Base-by-base conservation (phyloP, 108 stramenopile genomes). In the Stephanodiscus triporus region DNA sequence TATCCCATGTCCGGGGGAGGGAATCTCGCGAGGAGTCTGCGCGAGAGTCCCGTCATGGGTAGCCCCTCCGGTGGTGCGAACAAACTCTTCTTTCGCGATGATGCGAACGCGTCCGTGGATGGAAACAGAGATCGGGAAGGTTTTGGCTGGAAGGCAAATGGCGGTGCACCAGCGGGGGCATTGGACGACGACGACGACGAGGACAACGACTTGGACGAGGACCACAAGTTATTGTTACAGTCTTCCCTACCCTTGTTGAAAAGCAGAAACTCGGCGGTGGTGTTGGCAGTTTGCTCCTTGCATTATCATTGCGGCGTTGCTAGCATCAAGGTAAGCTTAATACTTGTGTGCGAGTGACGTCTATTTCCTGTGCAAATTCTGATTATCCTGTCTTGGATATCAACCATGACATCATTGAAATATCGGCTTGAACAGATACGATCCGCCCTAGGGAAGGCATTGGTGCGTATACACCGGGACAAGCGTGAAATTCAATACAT, bases 401-500 rank as follows among this genome's bases (percentile, higher is more conserved):
- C n/a, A 17, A 34, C 14, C 17, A 36, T 37, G 9, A 36, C 27
- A 37, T 59, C 0, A 27, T 59, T 59, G 56, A 32, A n/a, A 32
- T 37, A 9, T 36, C 55, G 47, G 47, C n/a, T 66, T 43, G 4
- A 11, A 23, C 49, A 77, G 54, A 80, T 43, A 43, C 27, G 93
- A 72, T 80, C 89, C 16, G 84, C 91, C 67, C 82, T 99, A 30
- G 99, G 96, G 36, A 95, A 95, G 69, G 95, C 98, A 11, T 82
- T 99, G 63, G 97, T 98, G 10, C 89, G 99, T 23, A 97, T 98
- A 81, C 88, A 97, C 77, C 91, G 96, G 14, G 94, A 90, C 66
- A 78, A 85, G 40, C 85, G 98, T 45, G 99, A 99, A 83, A 95
- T 99, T 70, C 97, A 97, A 86, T 99, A 96, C 81, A 91, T 98